Base-by-base conservation (phyloP, 306 rosid genomes). In the Gleditsia sinensis region DNA sequence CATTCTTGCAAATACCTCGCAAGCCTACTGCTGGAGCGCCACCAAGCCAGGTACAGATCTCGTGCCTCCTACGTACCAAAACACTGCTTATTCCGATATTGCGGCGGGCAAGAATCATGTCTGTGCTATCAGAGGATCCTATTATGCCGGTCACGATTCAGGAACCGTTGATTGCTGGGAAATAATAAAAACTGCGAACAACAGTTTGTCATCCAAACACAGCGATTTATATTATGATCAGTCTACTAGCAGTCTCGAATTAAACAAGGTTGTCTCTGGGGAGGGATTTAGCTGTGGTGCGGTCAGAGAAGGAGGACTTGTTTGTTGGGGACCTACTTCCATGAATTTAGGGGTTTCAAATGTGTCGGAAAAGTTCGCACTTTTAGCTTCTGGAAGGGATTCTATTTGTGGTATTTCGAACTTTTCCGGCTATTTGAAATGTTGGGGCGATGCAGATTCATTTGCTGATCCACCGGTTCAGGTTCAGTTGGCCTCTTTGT, bases 101-200 rank as follows among this genome's bases (percentile, higher is more conserved):
- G 95, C 98, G 6, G 93, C 96, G 2, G 98, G 97, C 0, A 78
- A 78, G 72, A 45, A 28, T 36, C 98, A 94, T 59, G 97, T 88
- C 2, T 94, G 98, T 80, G 98, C 96, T 20, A 78, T 92, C 51
- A 78, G 93, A 46, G 98, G 98, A 3, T 74, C 86, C 6, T 94
- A 94, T 75, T 94, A 72, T 78, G 74, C 93, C 3, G 89, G 85
- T 58, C 81, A 59, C 3, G 89, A 66, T 75, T 84, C 86, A 2
- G 98, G 98, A 10, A 77, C 48, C 0, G 89, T 90, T 0, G 96
- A 94, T 70, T 92, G 97, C 63, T 94, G 98, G 98, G 90, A 90
- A 57, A 75, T 94, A 16, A 25, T 63, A 4, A 81, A 60, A 21
- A 78, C 64, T 8, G 13, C 11, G 37, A 87, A 88, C 32, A 77